Conservation (phyloP, 2,329 filamentous ascomycete species). For the Erysiphe pulchra region DNA sequence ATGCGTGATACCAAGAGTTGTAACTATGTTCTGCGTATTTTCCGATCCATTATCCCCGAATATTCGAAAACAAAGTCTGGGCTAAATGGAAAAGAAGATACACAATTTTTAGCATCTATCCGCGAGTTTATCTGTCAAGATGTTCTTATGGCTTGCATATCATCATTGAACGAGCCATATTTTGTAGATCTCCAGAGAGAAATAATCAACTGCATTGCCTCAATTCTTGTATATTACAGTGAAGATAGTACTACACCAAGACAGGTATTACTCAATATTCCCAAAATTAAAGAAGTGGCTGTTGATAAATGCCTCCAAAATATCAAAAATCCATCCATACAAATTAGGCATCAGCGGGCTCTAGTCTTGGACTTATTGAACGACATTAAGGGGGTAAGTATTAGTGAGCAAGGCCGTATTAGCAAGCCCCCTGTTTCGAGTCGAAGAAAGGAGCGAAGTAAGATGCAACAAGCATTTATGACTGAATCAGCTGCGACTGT, state of each 20-base stretch:
- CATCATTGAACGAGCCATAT: conserved; percentile 78
- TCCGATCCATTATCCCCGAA: conserved; percentile 61
- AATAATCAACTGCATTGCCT: conserved; percentile 63
- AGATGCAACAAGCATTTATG: conserved; percentile 43
- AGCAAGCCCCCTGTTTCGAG: conserved; percentile 19
- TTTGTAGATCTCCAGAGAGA: conserved; percentile 94
- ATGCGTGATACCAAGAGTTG: conserved; percentile 81
- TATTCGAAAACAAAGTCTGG: conserved; percentile 21
- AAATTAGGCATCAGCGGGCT: conserved; percentile 53
- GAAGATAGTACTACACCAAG: conserved; percentile 43
- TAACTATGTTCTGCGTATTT: conserved; percentile 60
- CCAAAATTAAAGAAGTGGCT: conserved; percentile 43
- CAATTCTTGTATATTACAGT: conserved; percentile 57
- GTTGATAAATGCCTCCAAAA: conserved; percentile 38
- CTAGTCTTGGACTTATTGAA: conserved; percentile 66
- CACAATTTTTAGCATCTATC: conserved; percentile 28
- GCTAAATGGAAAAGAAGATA: conserved; percentile 17
- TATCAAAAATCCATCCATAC: conserved; percentile 29
- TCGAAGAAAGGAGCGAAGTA: conserved; percentile 23
- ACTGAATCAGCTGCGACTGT: conserved; percentile 16
- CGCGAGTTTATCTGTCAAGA: conserved; percentile 76
- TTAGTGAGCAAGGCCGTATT: conserved; percentile 81
- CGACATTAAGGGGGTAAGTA: conserved; percentile 68
- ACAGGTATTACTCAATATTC: conserved; percentile 52
- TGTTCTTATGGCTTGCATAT: conserved; percentile 72